These are phyloP conservation scores for Monosporozyma yasuniensis DNA, from an alignment of 805 yeast species.

Conservation along the genomic window DNA sequence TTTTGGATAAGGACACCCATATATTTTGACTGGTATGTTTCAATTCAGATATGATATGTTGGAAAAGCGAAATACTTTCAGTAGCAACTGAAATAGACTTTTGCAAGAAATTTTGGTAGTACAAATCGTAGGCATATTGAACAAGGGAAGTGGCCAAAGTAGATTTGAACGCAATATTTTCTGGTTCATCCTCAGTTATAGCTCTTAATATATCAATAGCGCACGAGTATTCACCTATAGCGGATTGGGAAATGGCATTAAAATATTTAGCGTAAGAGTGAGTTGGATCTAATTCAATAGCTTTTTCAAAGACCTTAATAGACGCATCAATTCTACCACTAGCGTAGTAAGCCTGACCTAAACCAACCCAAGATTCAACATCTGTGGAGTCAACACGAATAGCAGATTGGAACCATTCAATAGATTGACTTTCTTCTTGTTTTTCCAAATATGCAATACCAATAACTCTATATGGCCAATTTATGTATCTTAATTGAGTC, in stretches of 20 bases:
- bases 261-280: slow-evolving; percentile 60
- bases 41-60: slow-evolving; percentile 12
- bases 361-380: slow-evolving; percentile 78
- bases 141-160: slow-evolving; percentile 51
- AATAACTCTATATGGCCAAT: slow-evolving; percentile 86
- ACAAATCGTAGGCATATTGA: slow-evolving; percentile 43
- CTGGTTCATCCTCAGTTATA: slow-evolving; percentile 37
- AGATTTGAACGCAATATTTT: slow-evolving; percentile 42
- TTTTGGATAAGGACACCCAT: slow-evolving; percentile 60
- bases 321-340: slow-evolving; percentile 87
- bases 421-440: slow-evolving; percentile 68
- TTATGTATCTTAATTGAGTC: slow-evolving; percentile 36
- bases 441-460: slow-evolving; percentile 69
- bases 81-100: slow-evolving; percentile 47
- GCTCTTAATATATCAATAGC: slow-evolving; percentile 42
- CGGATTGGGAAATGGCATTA: slow-evolving; percentile 55
- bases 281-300: slow-evolving; percentile 42
- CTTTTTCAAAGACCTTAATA: slow-evolving; percentile 65
- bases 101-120: slow-evolving; percentile 55
- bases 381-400: slow-evolving; percentile 61
- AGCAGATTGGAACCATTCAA: slow-evolving; percentile 83
- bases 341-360: slow-evolving; percentile 90
- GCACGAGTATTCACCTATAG: slow-evolving; percentile 55
- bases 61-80: slow-evolving; percentile 35
- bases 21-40: slow-evolving; percentile 37